phyloP scores from a whole-genome alignment of 2,329 filamentous ascomycete species.

The Aureobasidium lini region DNA sequence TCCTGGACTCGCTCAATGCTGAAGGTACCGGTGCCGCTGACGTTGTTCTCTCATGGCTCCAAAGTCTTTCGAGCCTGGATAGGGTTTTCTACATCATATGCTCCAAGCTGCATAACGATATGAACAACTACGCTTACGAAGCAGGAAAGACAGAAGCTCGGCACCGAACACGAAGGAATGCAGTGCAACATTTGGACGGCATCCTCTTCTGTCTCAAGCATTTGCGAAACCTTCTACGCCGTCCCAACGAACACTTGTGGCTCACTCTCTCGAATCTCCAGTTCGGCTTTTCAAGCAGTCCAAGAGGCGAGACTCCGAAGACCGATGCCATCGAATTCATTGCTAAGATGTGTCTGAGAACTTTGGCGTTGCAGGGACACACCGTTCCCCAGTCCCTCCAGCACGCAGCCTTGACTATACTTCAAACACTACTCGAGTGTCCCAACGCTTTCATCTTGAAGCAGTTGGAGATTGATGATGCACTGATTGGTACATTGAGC shows the following conservation, averaged over 20 bases:
- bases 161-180: constrained; percentile 13
- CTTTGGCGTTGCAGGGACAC: constrained; percentile 15
- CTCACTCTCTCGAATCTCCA: constrained; percentile 19
- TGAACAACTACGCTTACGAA: constrained; percentile 7
- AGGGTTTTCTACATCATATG: constrained; percentile 35
- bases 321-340: constrained; percentile 19
- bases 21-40: constrained; percentile 67
- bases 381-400: constrained; percentile 12
- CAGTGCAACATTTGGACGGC: constrained; percentile 43
- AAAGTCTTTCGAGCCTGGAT: constrained; percentile 49
- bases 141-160: not conserved
- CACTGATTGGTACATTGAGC: constrained; percentile 21
- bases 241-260: constrained; percentile 64
- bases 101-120: constrained; percentile 15
- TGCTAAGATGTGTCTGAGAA: constrained; percentile 18
- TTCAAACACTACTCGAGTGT: constrained; percentile 20
- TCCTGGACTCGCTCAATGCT: constrained; percentile 70
- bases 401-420: constrained; percentile 18
- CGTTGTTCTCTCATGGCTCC: constrained; percentile 74
- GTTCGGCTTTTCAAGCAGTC: not conserved
- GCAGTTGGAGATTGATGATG: constrained; percentile 21
- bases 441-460: constrained; percentile 17
- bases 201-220: constrained; percentile 70
- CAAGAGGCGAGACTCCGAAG: not conserved
- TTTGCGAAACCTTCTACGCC: constrained; percentile 63